A percentile compares a stretch with the other conserved stretches of the same genome.
These are phyloP conservation scores for Carex parvula DNA, from an alignment of 176 grass and related monocot species.

Conservation along the genomic window DNA sequence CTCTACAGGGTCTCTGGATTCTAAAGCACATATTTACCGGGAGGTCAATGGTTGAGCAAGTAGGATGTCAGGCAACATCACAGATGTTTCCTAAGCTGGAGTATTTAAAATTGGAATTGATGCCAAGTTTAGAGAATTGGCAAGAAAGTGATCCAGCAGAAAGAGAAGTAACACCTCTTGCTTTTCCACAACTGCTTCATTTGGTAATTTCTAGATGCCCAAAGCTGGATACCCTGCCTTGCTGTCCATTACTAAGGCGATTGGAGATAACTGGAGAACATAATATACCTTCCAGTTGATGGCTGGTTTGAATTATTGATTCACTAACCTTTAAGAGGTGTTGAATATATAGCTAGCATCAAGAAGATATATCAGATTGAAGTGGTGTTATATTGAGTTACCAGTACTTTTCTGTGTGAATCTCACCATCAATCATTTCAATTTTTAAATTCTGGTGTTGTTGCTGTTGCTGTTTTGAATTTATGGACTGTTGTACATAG, in stretches of 20 bases:
- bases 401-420: too few species aligned
- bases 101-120: neutral
- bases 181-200: neutral
- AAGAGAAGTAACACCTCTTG: neutral
- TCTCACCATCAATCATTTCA: too few species aligned
- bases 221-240: neutral
- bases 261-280: neutral
- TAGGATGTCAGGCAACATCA: neutral
- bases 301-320: neutral
- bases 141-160: neutral
- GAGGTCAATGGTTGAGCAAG: neutral
- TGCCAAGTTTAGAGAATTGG: conserved; percentile 4
- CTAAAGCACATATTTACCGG: neutral
- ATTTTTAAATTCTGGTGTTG: too few species aligned
- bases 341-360: too few species aligned
- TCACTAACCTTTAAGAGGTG: neutral
- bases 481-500: too few species aligned
- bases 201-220: neutral
- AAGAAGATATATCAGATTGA: too few species aligned
- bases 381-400: too few species aligned
- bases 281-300: neutral
- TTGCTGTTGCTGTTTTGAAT: too few species aligned
- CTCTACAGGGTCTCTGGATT: neutral
- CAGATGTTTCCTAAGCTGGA: neutral
- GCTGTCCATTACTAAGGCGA: neutral